Evolutionary conservation across 2,329 filamentous ascomycete genomes (phyloP), one percentile per base, ranked within the genome.

Genomic region (Botryotinia narcissicola): DNA sequence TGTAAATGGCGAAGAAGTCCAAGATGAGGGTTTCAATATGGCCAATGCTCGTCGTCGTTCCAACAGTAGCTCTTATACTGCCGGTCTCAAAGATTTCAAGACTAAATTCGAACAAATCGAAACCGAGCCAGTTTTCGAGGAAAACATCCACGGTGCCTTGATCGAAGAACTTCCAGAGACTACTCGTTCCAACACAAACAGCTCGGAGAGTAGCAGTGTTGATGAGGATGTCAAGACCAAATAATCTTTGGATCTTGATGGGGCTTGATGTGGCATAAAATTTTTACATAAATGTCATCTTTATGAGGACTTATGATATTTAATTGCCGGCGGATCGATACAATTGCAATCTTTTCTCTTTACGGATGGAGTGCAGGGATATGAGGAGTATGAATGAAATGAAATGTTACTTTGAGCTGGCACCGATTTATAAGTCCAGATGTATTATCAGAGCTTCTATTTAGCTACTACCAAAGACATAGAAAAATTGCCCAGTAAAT

Each of bases 21-120:
- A 94, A 80, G 94, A 98, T 82, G 90, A 92, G 80, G 86, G 90
- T 78, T 97, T 96, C 86, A 94, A 90, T 81, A 91, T 97, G 81
- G 88, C 87, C 86, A 96, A 98, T 79, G 86, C 92, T 73, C 94
- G 95, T 76, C 96, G 95, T 82, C 94, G 93, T 83, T 97, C 93
- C 84, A 98, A 98, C 86, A 95, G 92, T 82, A 95, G 91, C 84
- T 90, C 88, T 80, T 88, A 92, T 79, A 90, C 89, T 72, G 88
- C 90, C 80, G 87, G 90, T 79, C 85, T 93, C 78, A 87, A 89
- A 75, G 90, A 95, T 82, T 93, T 97, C 86, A 97, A 96, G 88
- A 97, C 95, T 84, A 99, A 99, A 86, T 98, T 98, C 82, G 96
- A 99, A 84, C 87, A 93, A 78, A 88, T 94, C 81, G 96, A 98